Conservation (phyloP, 1,284 basidiomycete species). For the Thelephora terrestris region DNA sequence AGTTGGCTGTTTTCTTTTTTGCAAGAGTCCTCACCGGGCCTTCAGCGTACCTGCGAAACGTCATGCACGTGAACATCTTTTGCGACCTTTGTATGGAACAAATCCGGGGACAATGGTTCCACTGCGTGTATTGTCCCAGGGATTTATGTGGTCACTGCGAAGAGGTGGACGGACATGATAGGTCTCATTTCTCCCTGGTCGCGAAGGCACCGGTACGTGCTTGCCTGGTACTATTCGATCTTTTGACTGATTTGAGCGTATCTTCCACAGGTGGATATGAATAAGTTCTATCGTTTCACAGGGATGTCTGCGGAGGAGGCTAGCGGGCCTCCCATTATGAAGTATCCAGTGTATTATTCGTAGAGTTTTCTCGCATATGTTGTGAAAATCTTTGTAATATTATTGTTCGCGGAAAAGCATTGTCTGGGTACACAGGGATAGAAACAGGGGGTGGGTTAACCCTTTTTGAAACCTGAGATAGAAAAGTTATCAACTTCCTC, state of each 20-base stretch:
- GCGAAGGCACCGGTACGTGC: constrained; percentile 68
- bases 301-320: constrained; percentile 48
- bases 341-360: constrained; percentile 17
- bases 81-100: constrained; percentile 69
- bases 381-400: not conserved
- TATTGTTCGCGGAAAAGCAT: not conserved
- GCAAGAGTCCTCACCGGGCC: not conserved
- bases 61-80: constrained; percentile 57
- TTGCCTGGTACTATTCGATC: constrained; percentile 37
- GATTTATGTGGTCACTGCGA: constrained; percentile 79
- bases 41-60: constrained; percentile 56
- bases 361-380: constrained; percentile 1
- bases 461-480: constrained; percentile 66
- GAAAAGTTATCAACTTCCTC: constrained; percentile 1
- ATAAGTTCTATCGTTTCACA: constrained; percentile 26
- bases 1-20: not conserved
- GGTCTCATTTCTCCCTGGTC: constrained; percentile 74
- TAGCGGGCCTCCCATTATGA: constrained; percentile 39
- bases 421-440: not conserved
- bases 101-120: constrained; percentile 78
- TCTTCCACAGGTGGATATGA: constrained; percentile 13
- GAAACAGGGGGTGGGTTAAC: constrained; percentile 32
- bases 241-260: constrained; percentile 46
- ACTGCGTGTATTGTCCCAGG: constrained; percentile 76
- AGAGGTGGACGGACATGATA: constrained; percentile 67